phyloP scores from a whole-genome alignment of 148 eudicot genomes.

The Spergularia marina region DNA sequence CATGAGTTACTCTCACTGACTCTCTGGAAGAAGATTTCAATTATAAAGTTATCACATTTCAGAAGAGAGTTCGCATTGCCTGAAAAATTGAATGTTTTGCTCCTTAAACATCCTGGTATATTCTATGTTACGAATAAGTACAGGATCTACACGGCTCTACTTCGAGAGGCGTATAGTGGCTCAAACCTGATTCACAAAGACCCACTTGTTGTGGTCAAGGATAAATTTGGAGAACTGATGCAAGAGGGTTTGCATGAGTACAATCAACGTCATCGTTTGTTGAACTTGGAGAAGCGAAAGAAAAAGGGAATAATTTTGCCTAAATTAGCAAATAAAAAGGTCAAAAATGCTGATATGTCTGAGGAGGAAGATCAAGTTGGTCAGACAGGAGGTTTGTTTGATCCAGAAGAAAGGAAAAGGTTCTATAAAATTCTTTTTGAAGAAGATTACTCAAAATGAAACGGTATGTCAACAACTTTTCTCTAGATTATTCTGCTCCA shows the following conservation, averaged over 20 bases:
- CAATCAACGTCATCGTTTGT: constrained; percentile 53
- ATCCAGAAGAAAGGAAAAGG: constrained; percentile 87
- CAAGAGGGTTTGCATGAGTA: constrained; percentile 85
- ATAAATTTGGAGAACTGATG: constrained; percentile 89
- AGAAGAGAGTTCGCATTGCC: constrained; percentile 69
- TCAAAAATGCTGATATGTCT: constrained; percentile 28
- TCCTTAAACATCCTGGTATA: constrained; percentile 85
- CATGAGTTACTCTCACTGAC: constrained; percentile 83
- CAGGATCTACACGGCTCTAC: constrained; percentile 72
- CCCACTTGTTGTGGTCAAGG: constrained; percentile 81
- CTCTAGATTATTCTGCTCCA: neutral
- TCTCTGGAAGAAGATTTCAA: constrained; percentile 83
- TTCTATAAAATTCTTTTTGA: constrained; percentile 82
- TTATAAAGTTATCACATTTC: constrained; percentile 70
- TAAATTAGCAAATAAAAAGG: constrained; percentile 36
- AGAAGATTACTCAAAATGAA: constrained; percentile 32
- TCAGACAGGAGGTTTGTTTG: constrained; percentile 67
- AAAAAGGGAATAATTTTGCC: constrained; percentile 39
- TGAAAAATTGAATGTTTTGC: constrained; percentile 65
- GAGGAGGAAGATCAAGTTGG: constrained; percentile 53
- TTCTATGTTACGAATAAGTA: constrained; percentile 88
- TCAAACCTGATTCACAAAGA: constrained; percentile 70
- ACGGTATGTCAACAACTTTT: neutral
- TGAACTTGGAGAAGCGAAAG: constrained; percentile 66
- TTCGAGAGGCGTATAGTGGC: constrained; percentile 75